A percentile compares a stretch with the other conserved stretches of the same genome.
These are phyloP conservation scores for Fusarium torreyae DNA, from an alignment of 2,329 filamentous ascomycete genomes.

Conservation along the genomic window DNA sequence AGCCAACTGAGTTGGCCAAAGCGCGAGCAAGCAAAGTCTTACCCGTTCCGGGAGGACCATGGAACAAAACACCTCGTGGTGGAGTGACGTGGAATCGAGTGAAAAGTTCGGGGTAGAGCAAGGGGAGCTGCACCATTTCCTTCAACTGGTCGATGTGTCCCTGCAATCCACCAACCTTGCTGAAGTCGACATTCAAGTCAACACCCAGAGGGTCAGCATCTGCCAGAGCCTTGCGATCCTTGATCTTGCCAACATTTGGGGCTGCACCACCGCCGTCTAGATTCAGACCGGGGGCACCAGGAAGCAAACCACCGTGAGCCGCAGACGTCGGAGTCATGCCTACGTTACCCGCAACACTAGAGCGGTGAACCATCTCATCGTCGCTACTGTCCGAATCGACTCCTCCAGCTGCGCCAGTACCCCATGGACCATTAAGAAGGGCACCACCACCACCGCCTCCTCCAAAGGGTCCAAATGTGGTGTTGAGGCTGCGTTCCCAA, in stretches of 20 bases:
- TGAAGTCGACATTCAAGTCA: conserved; percentile 92
- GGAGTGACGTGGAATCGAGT: conserved; percentile 92
- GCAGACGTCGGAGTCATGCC: conserved; percentile 72
- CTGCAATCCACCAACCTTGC: conserved; percentile 91
- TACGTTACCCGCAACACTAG: conserved; percentile 70
- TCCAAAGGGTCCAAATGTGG: conserved; percentile 93
- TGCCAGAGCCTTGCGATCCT: conserved; percentile 90
- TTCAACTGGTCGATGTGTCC: conserved; percentile 97
- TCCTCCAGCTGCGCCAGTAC: conserved; percentile 80
- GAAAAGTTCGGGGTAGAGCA: conserved; percentile 96
- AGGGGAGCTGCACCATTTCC: conserved; percentile 96
- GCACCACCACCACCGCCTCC: conserved; percentile 82
- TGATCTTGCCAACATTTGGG: conserved; percentile 92
- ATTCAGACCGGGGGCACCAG: conserved; percentile 58
- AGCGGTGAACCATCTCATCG: conserved; percentile 83
- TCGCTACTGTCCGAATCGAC: conserved; percentile 97
- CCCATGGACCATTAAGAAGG: conserved; percentile 81
- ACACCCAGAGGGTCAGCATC: conserved; percentile 96
- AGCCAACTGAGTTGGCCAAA: conserved; percentile 89
- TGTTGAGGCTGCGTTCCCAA: conserved; percentile 88
- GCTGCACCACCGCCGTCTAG: conserved; percentile 66
- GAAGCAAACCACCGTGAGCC: conserved; percentile 63
- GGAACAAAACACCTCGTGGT: conserved; percentile 94
- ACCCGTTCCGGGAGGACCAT: conserved; percentile 96
- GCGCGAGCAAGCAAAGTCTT: conserved; percentile 97